A percentile compares a stretch with the other conserved stretches of the same genome.
phyloP scores from a whole-genome alignment of 1,284 basidiomycete species.

The Vanrija sp. region DNA sequence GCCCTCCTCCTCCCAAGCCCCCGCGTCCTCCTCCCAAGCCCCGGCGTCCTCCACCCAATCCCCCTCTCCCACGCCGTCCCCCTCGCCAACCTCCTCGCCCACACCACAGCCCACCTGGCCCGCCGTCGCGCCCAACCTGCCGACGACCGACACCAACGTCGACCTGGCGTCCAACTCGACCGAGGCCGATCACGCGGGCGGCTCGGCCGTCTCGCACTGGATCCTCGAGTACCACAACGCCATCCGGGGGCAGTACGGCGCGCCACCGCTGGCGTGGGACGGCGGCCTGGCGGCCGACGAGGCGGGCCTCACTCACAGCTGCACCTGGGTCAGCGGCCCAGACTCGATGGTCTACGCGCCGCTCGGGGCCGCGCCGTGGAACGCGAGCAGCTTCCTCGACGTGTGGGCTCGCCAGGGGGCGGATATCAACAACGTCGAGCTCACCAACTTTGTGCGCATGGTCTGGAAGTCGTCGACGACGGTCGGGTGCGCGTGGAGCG shows the following conservation, averaged over 20 bases:
- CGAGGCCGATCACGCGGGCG: neutral
- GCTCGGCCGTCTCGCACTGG: constrained; percentile 1
- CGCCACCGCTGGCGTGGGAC: constrained; percentile 4
- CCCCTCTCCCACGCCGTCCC: no score
- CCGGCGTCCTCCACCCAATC: no score
- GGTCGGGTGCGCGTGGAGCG: constrained; percentile 42
- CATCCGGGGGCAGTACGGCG: constrained; percentile 7
- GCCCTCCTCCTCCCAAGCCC: no score
- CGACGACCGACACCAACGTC: no score
- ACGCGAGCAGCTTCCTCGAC: no score
- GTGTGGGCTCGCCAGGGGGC: constrained; percentile 8
- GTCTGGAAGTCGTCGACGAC: constrained; percentile 41
- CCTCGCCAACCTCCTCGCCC: no score
- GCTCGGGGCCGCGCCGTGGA: no score
- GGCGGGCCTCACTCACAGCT: neutral
- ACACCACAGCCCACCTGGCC: no score
- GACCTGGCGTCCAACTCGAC: no score
- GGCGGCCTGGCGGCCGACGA: neutral
- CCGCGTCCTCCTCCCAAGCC: no score
- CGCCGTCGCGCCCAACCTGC: no score
- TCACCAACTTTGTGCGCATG: constrained; percentile 41
- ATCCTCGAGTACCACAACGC: constrained; percentile 13
- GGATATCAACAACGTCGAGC: constrained; percentile 4
- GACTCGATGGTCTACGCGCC: neutral
- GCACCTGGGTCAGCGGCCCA: constrained; percentile 1